These are phyloP conservation scores for Leccinum pseudoinsigne DNA, from an alignment of 1,284 basidiomycete genomes.

Conservation along the genomic window DNA sequence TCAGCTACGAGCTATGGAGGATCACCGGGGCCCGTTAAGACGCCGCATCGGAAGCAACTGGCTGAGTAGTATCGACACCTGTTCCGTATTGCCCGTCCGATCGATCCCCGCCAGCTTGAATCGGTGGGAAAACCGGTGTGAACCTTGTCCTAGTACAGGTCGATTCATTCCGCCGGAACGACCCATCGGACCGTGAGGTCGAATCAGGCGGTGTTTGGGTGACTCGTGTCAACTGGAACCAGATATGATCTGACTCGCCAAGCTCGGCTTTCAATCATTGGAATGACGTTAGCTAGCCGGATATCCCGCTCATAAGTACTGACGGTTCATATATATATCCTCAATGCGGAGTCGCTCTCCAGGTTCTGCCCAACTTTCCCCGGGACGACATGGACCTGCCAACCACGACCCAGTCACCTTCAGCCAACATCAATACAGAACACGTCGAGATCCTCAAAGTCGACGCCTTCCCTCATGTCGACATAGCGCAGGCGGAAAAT, in stretches of 20 bases:
- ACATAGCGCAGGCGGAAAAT: slow-evolving; percentile 48
- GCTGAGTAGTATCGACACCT: neutral
- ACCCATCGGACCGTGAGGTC: neutral
- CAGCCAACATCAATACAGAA: neutral
- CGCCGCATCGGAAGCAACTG: neutral
- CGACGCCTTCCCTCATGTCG: slow-evolving; percentile 31
- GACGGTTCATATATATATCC: slow-evolving; percentile 15
- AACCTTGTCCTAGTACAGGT: neutral
- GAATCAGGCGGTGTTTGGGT: neutral
- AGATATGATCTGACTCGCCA: neutral
- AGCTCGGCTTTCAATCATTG: neutral
- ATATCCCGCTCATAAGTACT: neutral
- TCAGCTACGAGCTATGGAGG: neutral
- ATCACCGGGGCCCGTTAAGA: neutral
- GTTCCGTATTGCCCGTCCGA: neutral
- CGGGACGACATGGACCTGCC: slow-evolving; percentile 14
- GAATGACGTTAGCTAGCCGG: neutral
- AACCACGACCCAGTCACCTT: neutral
- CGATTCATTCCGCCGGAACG: neutral
- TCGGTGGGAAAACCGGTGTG: neutral
- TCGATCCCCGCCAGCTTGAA: neutral
- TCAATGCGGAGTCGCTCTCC: neutral
- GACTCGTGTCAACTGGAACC: neutral
- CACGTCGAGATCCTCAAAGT: slow-evolving; percentile 27
- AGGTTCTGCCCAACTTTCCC: neutral